Base-by-base conservation (phyloP, 2,329 filamentous ascomycete species). In the Diaporthe citrichinensis region DNA sequence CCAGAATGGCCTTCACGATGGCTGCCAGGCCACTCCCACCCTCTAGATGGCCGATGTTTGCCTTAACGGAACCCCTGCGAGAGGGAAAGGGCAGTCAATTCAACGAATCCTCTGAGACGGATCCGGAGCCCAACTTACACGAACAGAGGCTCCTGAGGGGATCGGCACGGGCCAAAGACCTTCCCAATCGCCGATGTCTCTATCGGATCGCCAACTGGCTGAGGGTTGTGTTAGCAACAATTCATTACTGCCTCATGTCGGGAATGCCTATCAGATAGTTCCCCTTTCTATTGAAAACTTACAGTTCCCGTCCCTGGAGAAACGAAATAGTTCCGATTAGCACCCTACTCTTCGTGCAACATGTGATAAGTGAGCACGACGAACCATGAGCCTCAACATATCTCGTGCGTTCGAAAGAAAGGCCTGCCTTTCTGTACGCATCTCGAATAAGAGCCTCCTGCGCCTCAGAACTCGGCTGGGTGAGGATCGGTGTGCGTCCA, bases 361-460 rank as follows among this genome's bases (percentile, higher is more conserved):
- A 39, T 10, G 8, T 39, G 12, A 12, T 12, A 39, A 39, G 36
- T 39, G 9, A 39, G 36, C 31, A 39, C 2, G 5, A 9, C 46
- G 7, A 23, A 49, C 46, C 86, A 49, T 88, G 86, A 17, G 81
- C 82, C 74, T 84, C 83, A 9, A 84, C 76, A 59, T 79, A 83
- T 1, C 65, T 46, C 0, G 80, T 82, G 4, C 74, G 44, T 7
- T 72, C 69, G 2, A 78, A 72, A 39, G 76, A 53, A 0, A 81
- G 76, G 0, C 79, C 78, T 1, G 83, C 82, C 2, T 78, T 77
- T 0, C 23, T 39, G 72, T 87, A 87, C 0, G 81, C 81, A 2
- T 74, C 72, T 34, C 81, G 71, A 25, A 85, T 86, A 0, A 84
- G 79, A 0, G 69, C 49, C 0, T 78, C 81, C 76, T 87, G 86